Evolutionary conservation across 768 basidiomycete genomes (phyloP).

Genomic region (Termitomyces sp.): DNA sequence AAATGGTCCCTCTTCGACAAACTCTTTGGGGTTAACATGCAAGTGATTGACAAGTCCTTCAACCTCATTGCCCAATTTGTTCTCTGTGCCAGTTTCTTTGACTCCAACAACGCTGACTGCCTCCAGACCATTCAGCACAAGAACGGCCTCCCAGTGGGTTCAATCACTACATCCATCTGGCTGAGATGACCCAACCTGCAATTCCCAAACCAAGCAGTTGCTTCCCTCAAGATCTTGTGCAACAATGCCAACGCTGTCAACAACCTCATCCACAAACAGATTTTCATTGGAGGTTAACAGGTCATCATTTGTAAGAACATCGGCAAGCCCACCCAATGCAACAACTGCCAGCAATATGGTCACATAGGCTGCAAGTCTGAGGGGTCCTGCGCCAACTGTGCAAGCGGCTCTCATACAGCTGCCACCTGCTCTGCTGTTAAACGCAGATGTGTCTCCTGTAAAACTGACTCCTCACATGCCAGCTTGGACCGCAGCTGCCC

Average conservation of each 20-base stretch:
- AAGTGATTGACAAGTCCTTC: neutral
- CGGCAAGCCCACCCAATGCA: neutral
- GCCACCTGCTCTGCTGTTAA: neutral
- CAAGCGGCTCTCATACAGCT: neutral
- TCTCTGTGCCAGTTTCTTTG: neutral
- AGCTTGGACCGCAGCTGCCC: neutral
- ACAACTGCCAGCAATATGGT: conserved; percentile 2
- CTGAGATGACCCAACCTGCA: neutral
- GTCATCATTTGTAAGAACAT: neutral
- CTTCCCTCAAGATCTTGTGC: neutral
- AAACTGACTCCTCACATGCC: neutral
- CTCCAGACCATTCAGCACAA: neutral
- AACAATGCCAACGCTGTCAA: neutral
- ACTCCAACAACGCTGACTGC: neutral
- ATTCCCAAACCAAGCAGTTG: neutral
- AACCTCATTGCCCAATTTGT: conserved; percentile 2
- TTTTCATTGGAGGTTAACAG: neutral
- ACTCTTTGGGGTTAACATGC: neutral
- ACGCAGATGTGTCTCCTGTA: neutral
- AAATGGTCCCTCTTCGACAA: neutral
- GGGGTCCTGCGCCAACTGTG: neutral
- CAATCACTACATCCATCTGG: neutral
- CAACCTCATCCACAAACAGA: neutral
- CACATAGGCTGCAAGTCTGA: neutral
- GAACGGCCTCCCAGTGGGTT: neutral